phyloP scores from a whole-genome alignment of 805 yeast genomes.

The Barnettozyma sp. region DNA sequence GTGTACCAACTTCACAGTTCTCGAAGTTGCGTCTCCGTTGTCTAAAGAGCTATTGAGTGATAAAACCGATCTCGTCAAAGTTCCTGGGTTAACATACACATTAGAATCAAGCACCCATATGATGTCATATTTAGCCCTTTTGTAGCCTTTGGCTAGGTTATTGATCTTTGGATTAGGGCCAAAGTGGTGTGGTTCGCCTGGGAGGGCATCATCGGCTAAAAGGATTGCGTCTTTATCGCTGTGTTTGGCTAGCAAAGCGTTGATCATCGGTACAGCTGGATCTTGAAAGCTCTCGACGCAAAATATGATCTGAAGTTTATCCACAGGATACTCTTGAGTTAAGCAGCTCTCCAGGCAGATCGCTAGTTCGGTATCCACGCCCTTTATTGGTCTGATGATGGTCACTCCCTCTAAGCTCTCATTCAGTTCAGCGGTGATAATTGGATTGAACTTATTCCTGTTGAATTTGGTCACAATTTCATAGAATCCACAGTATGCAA shows the following conservation, averaged over 20 bases:
- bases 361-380: constrained; percentile 70
- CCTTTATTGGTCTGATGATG: constrained; percentile 76
- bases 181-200: constrained; percentile 34
- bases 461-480: constrained; percentile 22
- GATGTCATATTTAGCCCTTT: constrained; percentile 59
- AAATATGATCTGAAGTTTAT: constrained; percentile 60
- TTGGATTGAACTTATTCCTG: constrained; percentile 11
- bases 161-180: constrained; percentile 91
- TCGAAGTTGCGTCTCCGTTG: constrained; percentile 36
- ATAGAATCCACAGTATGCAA: constrained; percentile 19
- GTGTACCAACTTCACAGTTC: constrained; percentile 63
- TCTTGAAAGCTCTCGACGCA: constrained; percentile 64
- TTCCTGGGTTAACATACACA: constrained; percentile 66
- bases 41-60: constrained; percentile 43
- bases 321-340: constrained; percentile 55
- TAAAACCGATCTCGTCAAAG: constrained; percentile 56
- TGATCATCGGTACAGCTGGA: constrained; percentile 55
- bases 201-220: constrained; percentile 40
- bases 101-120: constrained; percentile 85
- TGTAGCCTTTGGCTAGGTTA: constrained; percentile 76
- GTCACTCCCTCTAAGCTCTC: constrained; percentile 59
- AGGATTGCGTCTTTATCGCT: constrained; percentile 54
- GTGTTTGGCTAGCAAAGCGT: constrained; percentile 42
- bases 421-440: constrained; percentile 7
- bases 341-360: constrained; percentile 63